A percentile compares a stretch with the other conserved stretches of the same genome.
These are phyloP conservation scores for Macroventuria anomochaeta DNA, from an alignment of 2,329 filamentous ascomycete genomes.

Conservation along the genomic window DNA sequence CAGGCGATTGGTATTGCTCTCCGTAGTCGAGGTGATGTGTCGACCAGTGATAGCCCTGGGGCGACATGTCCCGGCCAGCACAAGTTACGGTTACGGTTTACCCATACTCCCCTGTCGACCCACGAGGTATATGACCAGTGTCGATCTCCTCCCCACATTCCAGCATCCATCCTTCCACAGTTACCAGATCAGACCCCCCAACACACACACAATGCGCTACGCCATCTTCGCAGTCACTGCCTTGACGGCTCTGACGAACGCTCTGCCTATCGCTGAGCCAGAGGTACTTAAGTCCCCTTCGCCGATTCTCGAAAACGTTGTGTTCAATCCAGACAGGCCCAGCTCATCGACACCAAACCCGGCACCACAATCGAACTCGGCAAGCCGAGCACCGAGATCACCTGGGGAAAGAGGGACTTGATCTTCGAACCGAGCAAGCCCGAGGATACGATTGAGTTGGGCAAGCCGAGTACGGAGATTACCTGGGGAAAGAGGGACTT, in stretches of 20 bases:
- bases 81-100: not conserved
- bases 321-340: not conserved
- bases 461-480: constrained; percentile 25
- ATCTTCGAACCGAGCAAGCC: constrained; percentile 6
- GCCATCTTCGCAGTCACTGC: not conserved
- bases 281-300: not conserved
- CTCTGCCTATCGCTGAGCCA: not conserved
- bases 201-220: not conserved
- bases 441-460: constrained; percentile 20
- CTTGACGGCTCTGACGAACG: not conserved
- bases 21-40: not conserved
- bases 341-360: constrained; percentile 5
- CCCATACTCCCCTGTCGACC: constrained; percentile 1
- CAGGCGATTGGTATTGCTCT: not conserved
- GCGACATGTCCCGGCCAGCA: too few species aligned
- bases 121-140: not conserved
- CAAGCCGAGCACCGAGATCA: constrained; percentile 24
- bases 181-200: not conserved
- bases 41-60: not conserved
- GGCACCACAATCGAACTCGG: constrained; percentile 19
- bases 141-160: not conserved
- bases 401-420: constrained; percentile 21
- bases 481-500: constrained; percentile 23
- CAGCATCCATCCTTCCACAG: not conserved
- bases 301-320: too few species aligned